These are phyloP conservation scores for Hypoxylon sp. DNA, from an alignment of 2,329 filamentous ascomycete genomes.

Conservation along the genomic window DNA sequence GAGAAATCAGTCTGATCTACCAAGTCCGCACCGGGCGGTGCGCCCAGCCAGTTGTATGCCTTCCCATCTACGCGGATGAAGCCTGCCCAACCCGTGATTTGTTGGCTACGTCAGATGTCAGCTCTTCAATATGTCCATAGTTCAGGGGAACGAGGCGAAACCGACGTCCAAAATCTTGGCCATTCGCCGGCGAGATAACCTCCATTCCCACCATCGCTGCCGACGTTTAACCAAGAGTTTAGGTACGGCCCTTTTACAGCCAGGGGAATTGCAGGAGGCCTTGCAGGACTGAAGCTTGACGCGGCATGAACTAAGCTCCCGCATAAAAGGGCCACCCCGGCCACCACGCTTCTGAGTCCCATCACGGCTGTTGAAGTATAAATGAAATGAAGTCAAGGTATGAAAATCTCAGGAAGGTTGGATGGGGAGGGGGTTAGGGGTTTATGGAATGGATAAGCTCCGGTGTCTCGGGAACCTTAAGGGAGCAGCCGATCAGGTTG, in stretches of 20 bases:
- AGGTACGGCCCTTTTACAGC: constrained; percentile 83
- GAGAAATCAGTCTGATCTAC: constrained; percentile 74
- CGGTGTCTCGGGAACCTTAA: constrained; percentile 39
- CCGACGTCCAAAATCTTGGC: constrained; percentile 59
- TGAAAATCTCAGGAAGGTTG: constrained; percentile 32
- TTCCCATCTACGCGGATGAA: constrained; percentile 77
- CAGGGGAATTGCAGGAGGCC: constrained; percentile 78
- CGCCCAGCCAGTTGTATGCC: constrained; percentile 78
- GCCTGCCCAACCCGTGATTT: constrained; percentile 76
- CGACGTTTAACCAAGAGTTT: constrained; percentile 76
- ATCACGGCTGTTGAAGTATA: constrained; percentile 45
- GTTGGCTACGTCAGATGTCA: constrained; percentile 59
- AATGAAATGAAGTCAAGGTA: constrained; percentile 30
- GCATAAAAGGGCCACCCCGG: constrained; percentile 51
- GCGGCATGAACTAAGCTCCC: constrained; percentile 50
- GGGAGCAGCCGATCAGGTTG: constrained; percentile 15
- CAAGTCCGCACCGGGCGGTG: constrained; percentile 61
- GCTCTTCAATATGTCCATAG: background rate
- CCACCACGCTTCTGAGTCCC: constrained; percentile 49
- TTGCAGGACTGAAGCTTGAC: constrained; percentile 74
- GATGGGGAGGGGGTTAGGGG: constrained; percentile 24
- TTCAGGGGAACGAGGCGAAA: constrained; percentile 1
- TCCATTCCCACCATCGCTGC: constrained; percentile 72
- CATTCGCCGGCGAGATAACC: constrained; percentile 78
- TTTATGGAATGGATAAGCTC: constrained; percentile 38